Evolutionary conservation across 345 rosid genomes (phyloP).

Genomic region (Draba incana): DNA sequence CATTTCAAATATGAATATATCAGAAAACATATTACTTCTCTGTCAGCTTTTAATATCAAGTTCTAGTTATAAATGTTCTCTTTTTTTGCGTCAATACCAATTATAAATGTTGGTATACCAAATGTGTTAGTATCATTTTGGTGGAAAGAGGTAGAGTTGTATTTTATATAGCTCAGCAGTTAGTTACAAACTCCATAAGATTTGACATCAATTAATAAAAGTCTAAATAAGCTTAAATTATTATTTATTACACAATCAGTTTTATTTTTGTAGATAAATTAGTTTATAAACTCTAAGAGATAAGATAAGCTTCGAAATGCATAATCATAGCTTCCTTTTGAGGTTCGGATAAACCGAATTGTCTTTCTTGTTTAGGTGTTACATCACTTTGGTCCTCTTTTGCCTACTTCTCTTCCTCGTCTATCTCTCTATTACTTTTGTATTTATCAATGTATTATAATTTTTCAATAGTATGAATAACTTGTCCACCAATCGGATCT

Average conservation of each 20-base stretch:
- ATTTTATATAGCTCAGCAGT: constrained; percentile 1
- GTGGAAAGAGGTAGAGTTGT: constrained; percentile 7
- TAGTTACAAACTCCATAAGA: constrained; percentile 1
- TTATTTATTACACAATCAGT: neutral
- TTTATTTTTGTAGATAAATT: neutral
- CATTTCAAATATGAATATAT: neutral
- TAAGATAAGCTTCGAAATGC: constrained; percentile 29
- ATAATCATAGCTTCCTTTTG: constrained; percentile 11
- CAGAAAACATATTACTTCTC: constrained; percentile 6
- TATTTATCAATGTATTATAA: neutral
- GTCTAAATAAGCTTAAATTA: constrained; percentile 3
- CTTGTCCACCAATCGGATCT: constrained; percentile 9
- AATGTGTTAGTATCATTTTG: too few species aligned
- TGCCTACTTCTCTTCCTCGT: constrained; percentile 14
- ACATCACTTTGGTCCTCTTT: constrained; percentile 34
- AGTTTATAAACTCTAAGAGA: neutral
- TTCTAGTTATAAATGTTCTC: neutral
- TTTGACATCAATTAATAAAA: constrained; percentile 9
- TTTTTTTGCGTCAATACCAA: neutral
- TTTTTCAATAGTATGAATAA: neutral
- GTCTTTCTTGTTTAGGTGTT: constrained; percentile 36
- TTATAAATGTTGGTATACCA: neutral
- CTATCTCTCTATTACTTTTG: neutral
- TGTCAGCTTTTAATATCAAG: constrained; percentile 11
- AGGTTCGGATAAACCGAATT: constrained; percentile 31